Evolutionary conservation across 108 stramenopile genomes (phyloP).

Genomic region (Parietichytrium sp.): DNA sequence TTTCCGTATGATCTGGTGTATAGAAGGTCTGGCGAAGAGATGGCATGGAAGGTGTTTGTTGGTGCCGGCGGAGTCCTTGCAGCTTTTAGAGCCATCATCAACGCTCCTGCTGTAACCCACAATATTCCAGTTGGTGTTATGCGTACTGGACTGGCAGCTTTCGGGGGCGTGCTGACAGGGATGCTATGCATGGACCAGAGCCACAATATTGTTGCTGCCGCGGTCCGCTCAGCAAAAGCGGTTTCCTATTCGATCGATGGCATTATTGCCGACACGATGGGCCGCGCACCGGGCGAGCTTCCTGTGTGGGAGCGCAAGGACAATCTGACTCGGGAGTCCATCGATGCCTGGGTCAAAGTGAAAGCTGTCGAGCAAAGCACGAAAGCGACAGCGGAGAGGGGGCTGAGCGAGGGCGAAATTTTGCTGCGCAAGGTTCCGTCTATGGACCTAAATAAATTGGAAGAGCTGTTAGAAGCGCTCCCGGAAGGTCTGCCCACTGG

Average conservation of each 20-base stretch:
- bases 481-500: too few species aligned
- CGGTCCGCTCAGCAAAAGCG: neutral
- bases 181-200: neutral
- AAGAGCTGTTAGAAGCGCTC: neutral
- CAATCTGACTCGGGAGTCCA: neutral
- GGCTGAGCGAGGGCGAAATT: too few species aligned
- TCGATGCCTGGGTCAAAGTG: neutral
- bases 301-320: slow-evolving; percentile 19
- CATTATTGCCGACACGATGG: neutral
- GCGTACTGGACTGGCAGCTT: slow-evolving; percentile 2
- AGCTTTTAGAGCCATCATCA: neutral
- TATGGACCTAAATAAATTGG: neutral
- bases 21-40: neutral
- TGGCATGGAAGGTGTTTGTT: neutral
- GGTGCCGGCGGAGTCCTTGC: neutral
- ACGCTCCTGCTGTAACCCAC: neutral
- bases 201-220: neutral
- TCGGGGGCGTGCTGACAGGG: slow-evolving; percentile 20
- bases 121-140: neutral
- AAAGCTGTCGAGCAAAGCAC: neutral
- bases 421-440: neutral
- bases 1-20: slow-evolving; percentile 14
- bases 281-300: slow-evolving; percentile 8
- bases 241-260: neutral
- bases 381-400: neutral